These are phyloP conservation scores for Saccharomyces hybrid DNA, from an alignment of 1,139 yeast species.

Conservation along the genomic window DNA sequence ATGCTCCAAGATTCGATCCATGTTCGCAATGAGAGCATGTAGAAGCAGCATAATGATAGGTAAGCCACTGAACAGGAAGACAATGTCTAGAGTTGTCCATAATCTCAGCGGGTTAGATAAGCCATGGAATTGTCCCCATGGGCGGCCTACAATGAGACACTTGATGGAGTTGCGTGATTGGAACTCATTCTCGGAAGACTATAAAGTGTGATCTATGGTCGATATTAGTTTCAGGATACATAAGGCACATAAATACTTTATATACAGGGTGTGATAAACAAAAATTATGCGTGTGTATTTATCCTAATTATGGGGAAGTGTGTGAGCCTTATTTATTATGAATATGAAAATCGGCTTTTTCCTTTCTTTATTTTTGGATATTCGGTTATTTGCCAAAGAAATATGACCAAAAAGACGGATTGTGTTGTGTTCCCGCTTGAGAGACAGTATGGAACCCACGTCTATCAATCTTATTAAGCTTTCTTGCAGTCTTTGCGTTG, in stretches of 20 bases:
- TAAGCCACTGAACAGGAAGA: constrained; percentile 45
- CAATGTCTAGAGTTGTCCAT: constrained; percentile 62
- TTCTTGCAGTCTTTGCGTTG: constrained; percentile 83
- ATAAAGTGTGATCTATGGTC: constrained; percentile 14
- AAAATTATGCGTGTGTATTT: not conserved
- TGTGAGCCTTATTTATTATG: not conserved
- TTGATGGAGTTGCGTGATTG: constrained; percentile 53
- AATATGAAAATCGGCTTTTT: not conserved
- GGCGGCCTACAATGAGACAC: constrained; percentile 94
- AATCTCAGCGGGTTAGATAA: constrained; percentile 68
- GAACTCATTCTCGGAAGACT: constrained; percentile 41
- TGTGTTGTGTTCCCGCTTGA: not conserved
- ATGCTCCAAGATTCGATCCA: constrained; percentile 70
- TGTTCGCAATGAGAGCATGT: constrained; percentile 94
- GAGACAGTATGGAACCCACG: constrained; percentile 34
- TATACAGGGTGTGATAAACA: not conserved
- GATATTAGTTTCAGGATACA: not conserved
- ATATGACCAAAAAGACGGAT: not conserved
- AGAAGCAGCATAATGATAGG: constrained; percentile 93
- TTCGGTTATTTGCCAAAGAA: not conserved
- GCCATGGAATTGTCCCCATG: constrained; percentile 99
- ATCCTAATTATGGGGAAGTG: not conserved
- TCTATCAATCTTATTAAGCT: constrained; percentile 72
- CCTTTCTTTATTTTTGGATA: not conserved
- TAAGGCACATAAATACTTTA: not conserved